phyloP scores from a whole-genome alignment of 140 eudicot species.

The Bidens hawaiensis region DNA sequence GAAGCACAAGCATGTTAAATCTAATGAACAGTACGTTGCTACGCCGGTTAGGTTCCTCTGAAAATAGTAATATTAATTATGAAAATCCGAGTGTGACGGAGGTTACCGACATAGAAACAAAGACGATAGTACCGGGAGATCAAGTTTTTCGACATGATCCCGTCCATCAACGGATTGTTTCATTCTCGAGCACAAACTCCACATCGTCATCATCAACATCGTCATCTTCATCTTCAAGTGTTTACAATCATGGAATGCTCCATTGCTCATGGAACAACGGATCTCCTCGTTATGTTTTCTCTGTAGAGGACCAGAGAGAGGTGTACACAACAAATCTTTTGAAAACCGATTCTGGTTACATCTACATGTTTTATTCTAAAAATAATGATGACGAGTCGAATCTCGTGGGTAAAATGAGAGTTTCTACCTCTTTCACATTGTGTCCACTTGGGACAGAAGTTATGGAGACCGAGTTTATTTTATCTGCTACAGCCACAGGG shows the following conservation, averaged over 20 bases:
- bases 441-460: slow-evolving; percentile 42
- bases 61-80: slow-evolving; percentile 22
- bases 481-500: slow-evolving; percentile 52
- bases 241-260: slow-evolving; percentile 66
- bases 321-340: slow-evolving; percentile 46
- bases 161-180: slow-evolving; percentile 36
- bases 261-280: slow-evolving; percentile 80
- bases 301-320: slow-evolving; percentile 66
- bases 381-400: slow-evolving; percentile 29
- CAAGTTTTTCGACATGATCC: slow-evolving; percentile 20
- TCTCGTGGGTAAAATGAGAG: slow-evolving; percentile 68
- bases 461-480: slow-evolving; percentile 59
- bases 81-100: slow-evolving; percentile 28
- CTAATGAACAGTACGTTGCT: slow-evolving; percentile 66
- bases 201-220: slow-evolving; percentile 36
- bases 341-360: slow-evolving; percentile 41
- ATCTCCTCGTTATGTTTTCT: slow-evolving; percentile 58
- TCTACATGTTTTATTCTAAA: slow-evolving; percentile 58
- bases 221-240: slow-evolving; percentile 26
- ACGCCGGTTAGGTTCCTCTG: slow-evolving; percentile 32
- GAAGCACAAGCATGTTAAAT: slow-evolving; percentile 68
- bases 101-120: slow-evolving; percentile 21
- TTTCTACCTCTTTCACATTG: slow-evolving; percentile 47
- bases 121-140: slow-evolving; percentile 17
- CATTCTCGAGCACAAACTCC: slow-evolving; percentile 53